These are phyloP conservation scores for Astrephomene gubernaculifera DNA, from an alignment of 139 green algal genomes.

Conservation along the genomic window DNA sequence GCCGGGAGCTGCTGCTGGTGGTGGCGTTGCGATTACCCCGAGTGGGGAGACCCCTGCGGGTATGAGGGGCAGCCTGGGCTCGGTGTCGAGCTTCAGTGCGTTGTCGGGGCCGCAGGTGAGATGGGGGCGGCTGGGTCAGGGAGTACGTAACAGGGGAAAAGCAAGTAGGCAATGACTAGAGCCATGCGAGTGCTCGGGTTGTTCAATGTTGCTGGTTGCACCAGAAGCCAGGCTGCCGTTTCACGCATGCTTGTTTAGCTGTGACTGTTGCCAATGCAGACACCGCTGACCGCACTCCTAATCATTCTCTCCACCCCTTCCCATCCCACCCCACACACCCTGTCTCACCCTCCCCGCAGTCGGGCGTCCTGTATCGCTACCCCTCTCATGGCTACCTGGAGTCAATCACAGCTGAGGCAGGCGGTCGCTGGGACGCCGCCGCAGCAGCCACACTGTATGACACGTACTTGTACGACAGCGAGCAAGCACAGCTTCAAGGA, in stretches of 20 bases:
- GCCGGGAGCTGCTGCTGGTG: no score
- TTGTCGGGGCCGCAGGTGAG: constrained; percentile 18
- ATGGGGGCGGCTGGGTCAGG: not conserved
- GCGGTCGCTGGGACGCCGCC: constrained; percentile 25
- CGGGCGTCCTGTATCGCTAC: constrained; percentile 12
- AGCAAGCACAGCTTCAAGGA: not conserved
- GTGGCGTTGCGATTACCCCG: not conserved
- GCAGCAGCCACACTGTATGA: constrained; percentile 32
- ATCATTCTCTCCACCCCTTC: not conserved
- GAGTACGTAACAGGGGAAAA: no score
- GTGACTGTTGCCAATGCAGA: no score
- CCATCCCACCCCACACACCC: no score
- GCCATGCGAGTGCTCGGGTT: no score
- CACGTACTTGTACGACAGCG: constrained; percentile 38
- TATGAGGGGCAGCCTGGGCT: constrained; percentile 1
- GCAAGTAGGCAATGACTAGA: no score
- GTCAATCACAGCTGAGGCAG: not conserved
- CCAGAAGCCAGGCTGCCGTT: no score
- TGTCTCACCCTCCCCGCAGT: not conserved
- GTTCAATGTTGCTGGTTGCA: no score
- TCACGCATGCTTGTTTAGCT: no score
- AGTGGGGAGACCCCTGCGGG: not conserved
- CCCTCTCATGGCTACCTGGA: constrained; percentile 34
- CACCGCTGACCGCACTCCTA: not conserved
- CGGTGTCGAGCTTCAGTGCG: constrained; percentile 3